A percentile compares a stretch with the other conserved stretches of the same genome.
phyloP scores from a whole-genome alignment of 768 basidiomycete genomes.

The Punctularia strigosozonata region DNA sequence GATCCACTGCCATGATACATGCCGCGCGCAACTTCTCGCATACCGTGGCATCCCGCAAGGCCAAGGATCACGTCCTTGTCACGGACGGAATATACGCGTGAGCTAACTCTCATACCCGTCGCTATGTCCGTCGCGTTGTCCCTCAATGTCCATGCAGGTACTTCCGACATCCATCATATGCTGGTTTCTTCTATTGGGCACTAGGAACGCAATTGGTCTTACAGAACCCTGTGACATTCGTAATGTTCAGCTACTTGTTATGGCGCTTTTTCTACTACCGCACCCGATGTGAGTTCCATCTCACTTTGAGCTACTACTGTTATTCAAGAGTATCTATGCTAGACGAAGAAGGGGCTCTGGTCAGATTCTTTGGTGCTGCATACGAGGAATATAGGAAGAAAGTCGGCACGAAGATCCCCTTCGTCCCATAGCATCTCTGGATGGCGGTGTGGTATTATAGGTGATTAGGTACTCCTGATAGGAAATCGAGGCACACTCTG shows the following conservation, averaged over 20 bases:
- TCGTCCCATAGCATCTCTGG: conserved; percentile 45
- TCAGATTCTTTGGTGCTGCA: conserved; percentile 84
- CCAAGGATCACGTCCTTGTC: conserved; percentile 65
- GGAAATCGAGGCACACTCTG: too few relatives aligned
- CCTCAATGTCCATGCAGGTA: conserved; percentile 32
- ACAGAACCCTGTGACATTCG: conserved; percentile 71
- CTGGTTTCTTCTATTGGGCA: conserved; percentile 98
- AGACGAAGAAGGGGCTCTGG: conserved; percentile 76
- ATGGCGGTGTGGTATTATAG: too few relatives aligned
- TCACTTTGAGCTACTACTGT: conserved; percentile 2
- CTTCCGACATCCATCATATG: conserved; percentile 92
- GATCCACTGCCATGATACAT: conserved; percentile 93
- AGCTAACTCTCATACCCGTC: conserved; percentile 16
- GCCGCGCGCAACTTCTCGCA: conserved; percentile 93
- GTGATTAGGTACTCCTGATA: too few relatives aligned
- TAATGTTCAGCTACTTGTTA: conserved; percentile 53
- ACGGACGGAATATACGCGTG: conserved; percentile 85
- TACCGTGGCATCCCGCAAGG: conserved; percentile 65
- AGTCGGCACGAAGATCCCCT: conserved; percentile 85
- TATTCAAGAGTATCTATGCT: background rate
- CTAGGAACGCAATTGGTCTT: conserved; percentile 86
- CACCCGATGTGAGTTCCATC: conserved; percentile 52
- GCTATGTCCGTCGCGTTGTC: conserved; percentile 1
- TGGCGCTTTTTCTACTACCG: conserved; percentile 83
- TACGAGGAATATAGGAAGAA: conserved; percentile 65